Evolutionary conservation across 208 protist species (phyloP).

Genomic region (Chromosphaera perkinsii): DNA sequence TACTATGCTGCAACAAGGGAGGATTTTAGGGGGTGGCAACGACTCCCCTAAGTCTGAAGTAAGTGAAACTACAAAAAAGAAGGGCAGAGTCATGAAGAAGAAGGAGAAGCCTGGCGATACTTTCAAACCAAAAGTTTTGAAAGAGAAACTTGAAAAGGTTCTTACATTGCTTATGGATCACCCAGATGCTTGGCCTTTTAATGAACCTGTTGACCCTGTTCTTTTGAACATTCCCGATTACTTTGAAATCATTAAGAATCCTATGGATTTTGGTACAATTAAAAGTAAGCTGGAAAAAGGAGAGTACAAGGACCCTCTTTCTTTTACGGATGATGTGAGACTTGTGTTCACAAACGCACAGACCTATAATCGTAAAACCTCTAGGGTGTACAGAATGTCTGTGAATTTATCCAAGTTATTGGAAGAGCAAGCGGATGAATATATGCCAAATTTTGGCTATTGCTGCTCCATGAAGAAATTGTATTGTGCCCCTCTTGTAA

Average conservation of each 20-base stretch:
- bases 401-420: constrained; percentile 4
- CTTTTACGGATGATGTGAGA: constrained; percentile 25
- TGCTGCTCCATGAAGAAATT: constrained; percentile 20
- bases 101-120: background rate
- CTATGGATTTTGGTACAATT: constrained; percentile 53
- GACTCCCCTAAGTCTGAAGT: too few relatives aligned
- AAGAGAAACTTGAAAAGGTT: too few relatives aligned
- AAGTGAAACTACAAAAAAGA: background rate
- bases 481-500: background rate
- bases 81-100: background rate
- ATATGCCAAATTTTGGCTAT: constrained; percentile 15
- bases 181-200: constrained; percentile 2
- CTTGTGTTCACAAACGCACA: constrained; percentile 34
- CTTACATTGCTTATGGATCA: constrained; percentile 1
- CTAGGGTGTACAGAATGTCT: constrained; percentile 15
- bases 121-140: too few relatives aligned
- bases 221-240: constrained; percentile 50
- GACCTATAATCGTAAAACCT: constrained; percentile 30
- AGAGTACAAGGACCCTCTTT: constrained; percentile 11
- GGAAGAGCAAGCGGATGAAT: constrained; percentile 8
- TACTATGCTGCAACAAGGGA: too few relatives aligned
- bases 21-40: too few relatives aligned
- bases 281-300: constrained; percentile 3
- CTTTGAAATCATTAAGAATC: constrained; percentile 47
- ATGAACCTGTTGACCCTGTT: constrained; percentile 34